Base-by-base conservation (phyloP, 345 rosid species). In the Lumnitzera racemosa region DNA sequence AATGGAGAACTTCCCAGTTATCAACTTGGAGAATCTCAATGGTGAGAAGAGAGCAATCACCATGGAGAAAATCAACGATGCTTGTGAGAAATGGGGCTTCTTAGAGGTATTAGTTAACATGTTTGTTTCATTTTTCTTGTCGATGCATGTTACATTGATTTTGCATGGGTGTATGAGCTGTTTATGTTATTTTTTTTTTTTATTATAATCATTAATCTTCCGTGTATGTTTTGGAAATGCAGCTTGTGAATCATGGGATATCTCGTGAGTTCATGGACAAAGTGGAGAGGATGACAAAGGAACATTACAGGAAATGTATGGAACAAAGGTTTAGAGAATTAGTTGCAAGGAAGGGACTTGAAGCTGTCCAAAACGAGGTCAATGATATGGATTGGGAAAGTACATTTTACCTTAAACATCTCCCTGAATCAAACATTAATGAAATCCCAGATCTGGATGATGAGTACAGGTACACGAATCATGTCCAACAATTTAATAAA, bases 11-110 rank as follows among this genome's bases (percentile, higher is more conserved):
- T 63, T 65, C 59, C 67, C 51, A 5, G 76, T 86, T 14, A 88
- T 90, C 65, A 73, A 67, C 82, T 52, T 84, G 66, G 86, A 68
- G 74, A 84, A 80, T 51, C 68, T 84, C 13, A 71, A 78, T 17
- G 88, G 91, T 49, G 81, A 72, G 55, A 88, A 80, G 71, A 78
- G 88, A 68, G 67, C 65, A 17, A 58, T 68, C 41, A 74, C 72
- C 60, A 73, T 83, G 95, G 83, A 78, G 58, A 71, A 78, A 69
- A 86, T 91, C 80, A 77, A 81, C 53, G 95, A 86, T 71, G 98
- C 96, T 70, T 91, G 96, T 71, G 90, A 88, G 61, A 91, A 86
- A 69, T 91, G 98, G 98, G 98, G 98, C 1, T 91, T 91, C 83
- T 88, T 91, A 63, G 87, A 91, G 98, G 98, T 91, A 74, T 1